Evolutionary conservation across 2,329 filamentous ascomycete species (phyloP).

Genomic region (Blastomyces silverae): DNA sequence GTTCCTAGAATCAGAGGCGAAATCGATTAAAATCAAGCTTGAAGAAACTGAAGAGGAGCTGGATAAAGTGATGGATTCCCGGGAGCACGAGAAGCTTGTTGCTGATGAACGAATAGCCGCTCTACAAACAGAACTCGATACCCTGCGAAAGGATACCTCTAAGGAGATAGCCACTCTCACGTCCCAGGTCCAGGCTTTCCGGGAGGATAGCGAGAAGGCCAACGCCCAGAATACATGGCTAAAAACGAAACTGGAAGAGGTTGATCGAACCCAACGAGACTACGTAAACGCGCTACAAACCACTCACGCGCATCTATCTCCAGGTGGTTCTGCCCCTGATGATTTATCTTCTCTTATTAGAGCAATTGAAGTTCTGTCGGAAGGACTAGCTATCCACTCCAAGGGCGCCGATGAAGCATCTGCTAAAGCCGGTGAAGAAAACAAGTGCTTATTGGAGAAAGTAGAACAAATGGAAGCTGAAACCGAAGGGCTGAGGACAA

Average conservation of each 20-base stretch:
- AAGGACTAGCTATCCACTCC: conserved; percentile 55
- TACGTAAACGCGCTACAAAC: conserved; percentile 53
- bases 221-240: conserved; percentile 42
- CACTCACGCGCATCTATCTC: conserved; percentile 54
- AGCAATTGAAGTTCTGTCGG: conserved; percentile 52
- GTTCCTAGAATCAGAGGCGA: conserved; percentile 73
- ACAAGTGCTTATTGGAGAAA: conserved; percentile 53
- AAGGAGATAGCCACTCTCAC: conserved; percentile 56
- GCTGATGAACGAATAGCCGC: conserved; percentile 61
- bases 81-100: conserved; percentile 70
- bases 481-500: conserved; percentile 49
- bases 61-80: conserved; percentile 72
- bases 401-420: conserved; percentile 55
- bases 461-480: conserved; percentile 53
- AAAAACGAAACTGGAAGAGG: conserved; percentile 46
- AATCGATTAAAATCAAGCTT: conserved; percentile 64
- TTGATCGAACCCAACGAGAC: conserved; percentile 48
- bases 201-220: conserved; percentile 44
- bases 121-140: conserved; percentile 65
- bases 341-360: conserved; percentile 56
- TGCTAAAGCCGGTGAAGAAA: conserved; percentile 56
- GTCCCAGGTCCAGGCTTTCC: conserved; percentile 49
- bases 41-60: conserved; percentile 92
- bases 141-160: conserved; percentile 46
- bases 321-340: conserved; percentile 48